phyloP scores from a whole-genome alignment of 1,139 yeast genomes.

The Taiozyma onychis region DNA sequence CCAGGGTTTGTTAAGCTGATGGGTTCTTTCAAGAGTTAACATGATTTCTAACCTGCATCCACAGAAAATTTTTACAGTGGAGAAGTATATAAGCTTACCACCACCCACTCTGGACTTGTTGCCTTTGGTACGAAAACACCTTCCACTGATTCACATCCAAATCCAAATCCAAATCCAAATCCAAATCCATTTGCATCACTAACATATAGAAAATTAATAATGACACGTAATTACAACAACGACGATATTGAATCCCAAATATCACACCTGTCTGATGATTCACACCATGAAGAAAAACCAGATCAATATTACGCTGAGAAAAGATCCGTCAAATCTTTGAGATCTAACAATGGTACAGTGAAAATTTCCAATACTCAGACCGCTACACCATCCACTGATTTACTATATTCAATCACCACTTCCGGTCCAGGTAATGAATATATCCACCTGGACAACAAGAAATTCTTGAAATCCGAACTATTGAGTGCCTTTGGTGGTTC shows the following conservation, averaged over 20 bases:
- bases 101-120: background rate
- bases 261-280: conserved; percentile 13
- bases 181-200: background rate
- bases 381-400: conserved; percentile 4
- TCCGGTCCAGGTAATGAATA: conserved; percentile 40
- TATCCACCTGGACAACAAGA: conserved; percentile 56
- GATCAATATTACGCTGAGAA: conserved; percentile 6
- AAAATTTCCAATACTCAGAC: background rate
- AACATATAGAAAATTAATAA: background rate
- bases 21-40: background rate
- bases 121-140: no score
- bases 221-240: background rate
- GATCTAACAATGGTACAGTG: background rate
- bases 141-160: no score
- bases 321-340: background rate
- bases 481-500: conserved; percentile 55
- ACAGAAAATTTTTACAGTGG: background rate
- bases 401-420: conserved; percentile 25
- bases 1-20: background rate
- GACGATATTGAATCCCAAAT: conserved; percentile 11
- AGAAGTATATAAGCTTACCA: background rate
- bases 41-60: background rate
- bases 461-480: conserved; percentile 46
- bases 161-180: no score
- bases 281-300: conserved; percentile 6